A percentile compares a stretch with the other conserved stretches of the same genome.
Evolutionary conservation across 805 yeast species (phyloP).

Genomic region (Metschnikowia proteae): DNA sequence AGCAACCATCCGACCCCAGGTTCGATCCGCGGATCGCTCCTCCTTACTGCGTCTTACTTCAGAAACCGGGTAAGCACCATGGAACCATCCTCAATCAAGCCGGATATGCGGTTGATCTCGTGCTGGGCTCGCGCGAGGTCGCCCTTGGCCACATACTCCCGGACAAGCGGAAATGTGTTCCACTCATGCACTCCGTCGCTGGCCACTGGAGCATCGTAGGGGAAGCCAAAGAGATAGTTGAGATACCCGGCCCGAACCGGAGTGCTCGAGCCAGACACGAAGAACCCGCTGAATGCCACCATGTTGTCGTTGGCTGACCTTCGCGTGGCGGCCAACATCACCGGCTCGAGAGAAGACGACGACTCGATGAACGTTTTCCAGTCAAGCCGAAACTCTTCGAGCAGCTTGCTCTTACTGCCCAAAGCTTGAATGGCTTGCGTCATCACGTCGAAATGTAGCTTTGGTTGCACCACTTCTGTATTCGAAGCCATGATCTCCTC

Average conservation of each 20-base stretch:
- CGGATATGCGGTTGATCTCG: constrained; percentile 45
- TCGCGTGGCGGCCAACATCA: constrained; percentile 64
- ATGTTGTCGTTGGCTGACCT: constrained; percentile 79
- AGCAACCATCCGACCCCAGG: too few relatives aligned
- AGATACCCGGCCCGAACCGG: constrained; percentile 59
- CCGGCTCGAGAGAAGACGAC: constrained; percentile 63
- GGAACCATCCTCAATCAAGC: constrained; percentile 20
- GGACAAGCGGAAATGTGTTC: constrained; percentile 71
- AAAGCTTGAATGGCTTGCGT: constrained; percentile 23
- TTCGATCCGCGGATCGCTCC: background rate
- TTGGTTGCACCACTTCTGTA: constrained; percentile 12
- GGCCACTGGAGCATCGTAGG: constrained; percentile 48
- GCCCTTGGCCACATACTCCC: constrained; percentile 56
- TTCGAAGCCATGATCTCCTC: constrained; percentile 4
- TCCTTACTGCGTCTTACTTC: background rate
- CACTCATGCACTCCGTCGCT: constrained; percentile 39
- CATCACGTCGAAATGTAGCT: constrained; percentile 24
- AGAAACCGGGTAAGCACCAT: background rate
- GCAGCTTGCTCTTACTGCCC: constrained; percentile 38
- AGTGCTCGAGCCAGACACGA: constrained; percentile 44
- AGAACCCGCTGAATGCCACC: constrained; percentile 49
- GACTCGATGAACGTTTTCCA: constrained; percentile 52
- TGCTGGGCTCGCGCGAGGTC: constrained; percentile 53
- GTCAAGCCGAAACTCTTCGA: constrained; percentile 52
- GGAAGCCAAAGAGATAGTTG: constrained; percentile 69